Conservation (phyloP, 2,329 filamentous ascomycete species). For the Botrytis paeoniae region DNA sequence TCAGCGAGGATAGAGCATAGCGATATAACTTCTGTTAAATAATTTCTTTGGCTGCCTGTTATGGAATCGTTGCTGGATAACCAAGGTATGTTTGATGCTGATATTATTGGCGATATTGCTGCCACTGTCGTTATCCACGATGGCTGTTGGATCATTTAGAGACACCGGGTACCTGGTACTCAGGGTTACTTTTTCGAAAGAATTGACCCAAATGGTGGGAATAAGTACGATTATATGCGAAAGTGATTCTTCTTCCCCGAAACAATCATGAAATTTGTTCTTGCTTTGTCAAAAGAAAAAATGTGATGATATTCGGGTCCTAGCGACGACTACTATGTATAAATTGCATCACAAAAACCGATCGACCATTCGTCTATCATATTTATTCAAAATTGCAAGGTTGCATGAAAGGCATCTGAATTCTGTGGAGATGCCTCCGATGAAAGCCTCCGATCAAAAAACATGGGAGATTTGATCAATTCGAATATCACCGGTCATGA, state of each 20-base stretch:
- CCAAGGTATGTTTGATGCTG: neutral
- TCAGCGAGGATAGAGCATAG: neutral
- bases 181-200: neutral
- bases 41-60: neutral
- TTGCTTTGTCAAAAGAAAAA: neutral
- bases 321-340: neutral
- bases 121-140: neutral
- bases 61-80: neutral
- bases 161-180: neutral
- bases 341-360: neutral
- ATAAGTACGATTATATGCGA: neutral
- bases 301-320: neutral
- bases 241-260: neutral
- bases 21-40: neutral
- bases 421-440: conserved; percentile 4
- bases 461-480: neutral
- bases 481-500: neutral
- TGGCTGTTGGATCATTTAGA: neutral
- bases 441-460: neutral
- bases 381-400: neutral
- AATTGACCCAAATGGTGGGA: neutral
- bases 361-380: neutral
- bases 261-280: neutral
- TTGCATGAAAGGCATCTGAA: neutral
- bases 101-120: neutral